Percentiles rank a stretch among this genome's conserved stretches.
phyloP scores from a whole-genome alignment of 169 alveolate species.

The Cryptosporidium sp. region DNA sequence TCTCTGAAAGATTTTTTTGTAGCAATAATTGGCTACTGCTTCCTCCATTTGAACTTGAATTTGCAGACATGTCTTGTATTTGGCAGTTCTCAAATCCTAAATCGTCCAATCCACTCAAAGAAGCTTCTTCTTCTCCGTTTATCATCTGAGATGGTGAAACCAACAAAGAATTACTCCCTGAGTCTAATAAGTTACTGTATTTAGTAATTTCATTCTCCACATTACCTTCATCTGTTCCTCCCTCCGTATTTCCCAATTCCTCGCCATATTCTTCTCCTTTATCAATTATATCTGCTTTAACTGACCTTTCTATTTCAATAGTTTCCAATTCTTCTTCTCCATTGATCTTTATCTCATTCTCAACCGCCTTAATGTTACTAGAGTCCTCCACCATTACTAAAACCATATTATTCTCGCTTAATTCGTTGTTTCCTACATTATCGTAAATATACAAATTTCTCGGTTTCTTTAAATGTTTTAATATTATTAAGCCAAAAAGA shows the following conservation, averaged over 20 bases:
- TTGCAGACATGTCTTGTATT: neutral
- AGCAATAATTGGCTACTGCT: neutral
- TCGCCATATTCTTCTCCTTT: neutral
- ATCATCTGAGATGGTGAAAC: neutral
- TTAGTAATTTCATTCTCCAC: neutral
- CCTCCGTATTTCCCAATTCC: neutral
- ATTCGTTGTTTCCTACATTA: neutral
- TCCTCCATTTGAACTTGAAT: neutral
- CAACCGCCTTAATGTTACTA: neutral
- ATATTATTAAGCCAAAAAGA: conserved; percentile 67
- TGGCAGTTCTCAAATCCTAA: neutral
- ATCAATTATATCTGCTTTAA: neutral
- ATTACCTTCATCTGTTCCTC: neutral
- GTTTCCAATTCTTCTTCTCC: neutral
- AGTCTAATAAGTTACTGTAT: neutral
- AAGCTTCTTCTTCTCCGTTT: neutral
- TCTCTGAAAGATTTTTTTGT: neutral
- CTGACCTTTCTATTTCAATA: neutral
- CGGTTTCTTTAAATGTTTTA: conserved; percentile 32
- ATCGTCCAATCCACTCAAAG: neutral
- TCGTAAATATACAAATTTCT: conserved; percentile 12
- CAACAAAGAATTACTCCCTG: neutral
- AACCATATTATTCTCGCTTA: conserved; percentile 11
- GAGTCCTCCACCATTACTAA: conserved; percentile 39
- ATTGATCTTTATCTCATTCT: neutral